Percentiles rank a stretch among this genome's conserved stretches.
Conservation (phyloP, 148 eudicot genomes). For the Arbutus unedo region DNA sequence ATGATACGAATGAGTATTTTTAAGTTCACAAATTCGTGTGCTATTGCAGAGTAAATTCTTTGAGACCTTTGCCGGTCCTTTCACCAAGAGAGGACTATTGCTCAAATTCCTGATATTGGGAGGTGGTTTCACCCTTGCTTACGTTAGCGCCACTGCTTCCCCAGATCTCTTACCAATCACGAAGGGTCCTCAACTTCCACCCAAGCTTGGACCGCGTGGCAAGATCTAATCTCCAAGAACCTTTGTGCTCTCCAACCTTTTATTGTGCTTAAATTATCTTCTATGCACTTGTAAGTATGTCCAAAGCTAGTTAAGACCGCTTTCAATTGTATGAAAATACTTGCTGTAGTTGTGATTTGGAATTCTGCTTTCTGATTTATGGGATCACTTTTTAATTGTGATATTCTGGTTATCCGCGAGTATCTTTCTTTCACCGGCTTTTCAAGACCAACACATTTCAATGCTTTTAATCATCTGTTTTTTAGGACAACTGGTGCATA, state of each 20-base stretch:
- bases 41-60: constrained; percentile 93
- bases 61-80: constrained; percentile 98
- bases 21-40: not conserved
- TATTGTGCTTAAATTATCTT: constrained; percentile 20
- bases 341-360: not conserved
- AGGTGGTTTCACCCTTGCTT: constrained; percentile 81
- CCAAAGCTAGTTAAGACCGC: constrained; percentile 11
- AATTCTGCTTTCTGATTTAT: not conserved
- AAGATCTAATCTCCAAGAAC: constrained; percentile 52
- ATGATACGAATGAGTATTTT: not conserved
- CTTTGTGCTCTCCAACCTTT: constrained; percentile 22
- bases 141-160: constrained; percentile 74
- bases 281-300: constrained; percentile 33
- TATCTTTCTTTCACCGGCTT: not conserved
- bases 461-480: not conserved
- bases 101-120: constrained; percentile 91
- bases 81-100: constrained; percentile 97
- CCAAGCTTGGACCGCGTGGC: constrained; percentile 91
- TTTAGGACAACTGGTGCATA: too few species aligned
- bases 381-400: not conserved
- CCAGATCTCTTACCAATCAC: constrained; percentile 74
- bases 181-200: constrained; percentile 96
- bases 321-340: not conserved
- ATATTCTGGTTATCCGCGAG: not conserved
- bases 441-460: not conserved